Percentiles rank a stretch among this genome's conserved stretches.
These are phyloP conservation scores for Pinus tabuliformis DNA, from an alignment of 75 land plant genomes.

Conservation along the genomic window DNA sequence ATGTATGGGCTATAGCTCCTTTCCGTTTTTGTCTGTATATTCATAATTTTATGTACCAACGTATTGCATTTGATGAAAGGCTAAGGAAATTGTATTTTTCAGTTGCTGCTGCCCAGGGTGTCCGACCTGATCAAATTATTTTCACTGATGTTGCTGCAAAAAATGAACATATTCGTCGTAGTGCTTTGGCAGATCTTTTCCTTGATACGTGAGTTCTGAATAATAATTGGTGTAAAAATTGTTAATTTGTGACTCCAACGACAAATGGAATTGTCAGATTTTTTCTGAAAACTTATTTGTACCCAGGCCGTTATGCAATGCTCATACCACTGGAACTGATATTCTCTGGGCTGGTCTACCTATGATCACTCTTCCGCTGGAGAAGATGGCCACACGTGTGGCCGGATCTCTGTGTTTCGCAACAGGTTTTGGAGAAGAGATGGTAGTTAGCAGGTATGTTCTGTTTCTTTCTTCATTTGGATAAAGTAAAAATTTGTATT, in stretches of 20 bases:
- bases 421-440: conserved; percentile 92
- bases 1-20: conserved; percentile 53
- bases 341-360: conserved; percentile 98
- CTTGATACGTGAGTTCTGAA: conserved; percentile 81
- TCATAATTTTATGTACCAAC: no score
- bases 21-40: neutral
- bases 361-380: conserved; percentile 90
- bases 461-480: neutral
- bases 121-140: conserved; percentile 89
- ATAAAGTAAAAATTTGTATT: no score
- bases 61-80: neutral
- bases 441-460: conserved; percentile 87
- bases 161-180: conserved; percentile 88
- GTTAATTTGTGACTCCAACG: neutral
- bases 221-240: neutral
- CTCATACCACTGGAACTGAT: conserved; percentile 98
- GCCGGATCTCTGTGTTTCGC: conserved; percentile 96
- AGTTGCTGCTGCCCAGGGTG: conserved; percentile 91
- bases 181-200: conserved; percentile 93
- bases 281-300: neutral
- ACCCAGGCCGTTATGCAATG: conserved; percentile 93
- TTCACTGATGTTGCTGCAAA: conserved; percentile 98
- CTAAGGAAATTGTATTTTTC: conserved; percentile 9
- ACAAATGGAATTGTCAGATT: neutral
- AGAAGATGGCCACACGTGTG: conserved; percentile 98